Percentiles rank a stretch among this genome's conserved stretches.
phyloP scores from a whole-genome alignment of 2,329 filamentous ascomycete genomes.

The Periconia sp. region DNA sequence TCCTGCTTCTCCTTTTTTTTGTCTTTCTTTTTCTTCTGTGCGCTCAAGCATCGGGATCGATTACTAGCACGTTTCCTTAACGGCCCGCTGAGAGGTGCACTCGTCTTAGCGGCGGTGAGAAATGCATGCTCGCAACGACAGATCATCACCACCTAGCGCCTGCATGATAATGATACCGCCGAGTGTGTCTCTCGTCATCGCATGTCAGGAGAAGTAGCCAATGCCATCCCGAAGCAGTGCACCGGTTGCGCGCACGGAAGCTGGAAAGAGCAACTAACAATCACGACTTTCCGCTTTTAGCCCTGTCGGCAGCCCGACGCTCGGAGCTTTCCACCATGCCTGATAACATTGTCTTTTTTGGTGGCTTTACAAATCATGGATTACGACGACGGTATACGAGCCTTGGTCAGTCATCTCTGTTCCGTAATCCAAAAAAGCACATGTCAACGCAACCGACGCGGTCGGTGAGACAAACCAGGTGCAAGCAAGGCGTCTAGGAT shows the following conservation, averaged over 20 bases:
- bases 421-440: no score
- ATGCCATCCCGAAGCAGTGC: not conserved
- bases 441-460: not conserved
- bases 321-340: not conserved
- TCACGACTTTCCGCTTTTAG: not conserved
- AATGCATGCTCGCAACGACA: slow-evolving; percentile 20
- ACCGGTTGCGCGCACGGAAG: not conserved
- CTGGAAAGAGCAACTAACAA: not conserved
- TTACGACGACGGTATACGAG: no score
- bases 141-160: slow-evolving; percentile 1
- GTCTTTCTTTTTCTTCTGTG: not conserved
- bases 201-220: not conserved
- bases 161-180: slow-evolving; percentile 2
- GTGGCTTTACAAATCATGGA: not conserved
- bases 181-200: slow-evolving; percentile 1
- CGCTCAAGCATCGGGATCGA: not conserved
- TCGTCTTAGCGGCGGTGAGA: slow-evolving; percentile 17
- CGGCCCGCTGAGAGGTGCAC: slow-evolving; percentile 13
- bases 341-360: not conserved
- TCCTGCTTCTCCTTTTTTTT: not conserved
- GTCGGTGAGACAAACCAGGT: not conserved
- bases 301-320: not conserved
- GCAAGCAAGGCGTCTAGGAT: not conserved
- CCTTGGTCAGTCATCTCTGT: no score
- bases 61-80: slow-evolving; percentile 15